phyloP scores from a whole-genome alignment of 192 early-diverging fungal genomes.

The Coemansia sp. region DNA sequence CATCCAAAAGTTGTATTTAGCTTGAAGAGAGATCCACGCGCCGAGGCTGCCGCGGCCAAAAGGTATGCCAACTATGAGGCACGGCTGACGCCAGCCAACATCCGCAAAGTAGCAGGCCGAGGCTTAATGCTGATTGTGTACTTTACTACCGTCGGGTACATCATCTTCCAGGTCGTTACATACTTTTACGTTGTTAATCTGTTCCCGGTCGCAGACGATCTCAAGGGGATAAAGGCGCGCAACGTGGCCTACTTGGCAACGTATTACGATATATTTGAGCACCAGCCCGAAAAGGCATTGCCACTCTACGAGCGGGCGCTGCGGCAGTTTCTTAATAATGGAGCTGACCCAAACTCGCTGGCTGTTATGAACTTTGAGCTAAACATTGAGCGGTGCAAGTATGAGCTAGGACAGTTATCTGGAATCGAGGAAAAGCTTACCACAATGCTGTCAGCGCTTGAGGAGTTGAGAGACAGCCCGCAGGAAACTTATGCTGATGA shows the following conservation, averaged over 20 bases:
- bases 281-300: constrained; percentile 21
- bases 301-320: constrained; percentile 20
- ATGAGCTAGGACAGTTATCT: constrained; percentile 5
- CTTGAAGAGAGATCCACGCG: neutral
- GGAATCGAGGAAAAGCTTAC: constrained; percentile 13
- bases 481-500: constrained; percentile 9
- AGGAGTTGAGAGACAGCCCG: neutral
- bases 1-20: constrained; percentile 2
- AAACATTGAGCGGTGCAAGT: constrained; percentile 34
- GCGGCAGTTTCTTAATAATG: constrained; percentile 5
- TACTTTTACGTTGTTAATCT: constrained; percentile 28
- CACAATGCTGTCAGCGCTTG: constrained; percentile 8
- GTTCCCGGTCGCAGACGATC: constrained; percentile 30
- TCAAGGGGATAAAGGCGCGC: constrained; percentile 5
- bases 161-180: constrained; percentile 20
- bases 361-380: constrained; percentile 28
- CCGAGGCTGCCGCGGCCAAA: neutral
- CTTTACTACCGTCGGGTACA: constrained; percentile 2
- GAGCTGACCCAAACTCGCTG: constrained; percentile 11
- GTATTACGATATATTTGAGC: constrained; percentile 26
- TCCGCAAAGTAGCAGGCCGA: constrained; percentile 7
- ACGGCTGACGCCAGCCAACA: constrained; percentile 16
- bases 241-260: constrained; percentile 36
- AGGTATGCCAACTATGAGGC: neutral
- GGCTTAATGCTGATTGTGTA: constrained; percentile 2